Evolutionary conservation across 1,284 basidiomycete genomes (phyloP), one percentile per base, ranked within the genome.

Genomic region (Papiliotrema nemorosa): DNA sequence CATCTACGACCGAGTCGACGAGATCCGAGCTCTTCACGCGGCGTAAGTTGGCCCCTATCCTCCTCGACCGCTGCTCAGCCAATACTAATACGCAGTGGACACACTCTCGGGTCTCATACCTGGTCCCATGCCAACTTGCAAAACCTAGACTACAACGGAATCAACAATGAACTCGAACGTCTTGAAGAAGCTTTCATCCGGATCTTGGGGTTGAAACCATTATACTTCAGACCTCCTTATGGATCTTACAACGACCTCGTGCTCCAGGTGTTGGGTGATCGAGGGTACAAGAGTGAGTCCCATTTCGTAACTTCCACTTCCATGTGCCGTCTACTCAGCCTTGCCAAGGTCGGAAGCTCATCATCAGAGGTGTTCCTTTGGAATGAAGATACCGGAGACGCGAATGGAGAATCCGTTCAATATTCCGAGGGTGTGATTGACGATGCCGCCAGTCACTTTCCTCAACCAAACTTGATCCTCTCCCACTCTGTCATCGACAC

Each of bases 31-130:
- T 22, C 53, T 64, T 2, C 53, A 55, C 42, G 56, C 58, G 14
- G 56, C 57, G 62, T 64, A 45, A 49, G 63, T 59, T n/a, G 25
- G 6, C 13, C 7, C 34, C 18, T 2, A 25, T 29, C 13, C 27
- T 6, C 20, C 41, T 25, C 31, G 10, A 33, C 31, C 31, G 24
- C 5, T 35, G 50, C 27, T 27, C 34, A 52, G 20, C 22, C 40
- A 3, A 20, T 29, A 20, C 24, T 38, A 22, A 22, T 42, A 24
- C 10, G 12, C 47, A 62, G 65, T 9, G 78, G 78, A 2, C 81
- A 82, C 63, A 79, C 80, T 44, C 60, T 83, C 35, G 81, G 73
- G 4, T 80, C 78, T 22, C 81, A 83, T 59, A 80, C 80, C 26
- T 83, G 81, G 81, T 68, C 70, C 5, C 81, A 82, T 62, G 60